Conservation (phyloP, 2,329 filamentous ascomycete species). For the Botrytis galanthina region DNA sequence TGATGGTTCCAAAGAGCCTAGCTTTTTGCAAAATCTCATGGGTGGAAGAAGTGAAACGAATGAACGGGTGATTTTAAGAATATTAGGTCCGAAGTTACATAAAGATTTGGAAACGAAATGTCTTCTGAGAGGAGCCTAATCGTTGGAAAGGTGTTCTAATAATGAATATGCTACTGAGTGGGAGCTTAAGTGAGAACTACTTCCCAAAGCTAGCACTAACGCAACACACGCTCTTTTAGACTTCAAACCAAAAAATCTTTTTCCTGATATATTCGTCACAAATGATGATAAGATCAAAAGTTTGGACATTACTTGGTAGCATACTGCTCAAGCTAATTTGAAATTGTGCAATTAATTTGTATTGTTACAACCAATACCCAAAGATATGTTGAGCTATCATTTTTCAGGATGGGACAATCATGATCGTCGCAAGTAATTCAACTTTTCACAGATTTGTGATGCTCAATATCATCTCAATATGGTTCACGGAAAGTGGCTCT, state of each 20-base stretch:
- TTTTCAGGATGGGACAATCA: too few relatives aligned
- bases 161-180: too few relatives aligned
- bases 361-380: neutral
- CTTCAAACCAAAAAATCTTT: too few relatives aligned
- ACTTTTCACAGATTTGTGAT: neutral
- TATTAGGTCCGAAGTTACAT: neutral
- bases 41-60: neutral
- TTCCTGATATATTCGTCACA: too few relatives aligned
- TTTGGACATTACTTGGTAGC: too few relatives aligned
- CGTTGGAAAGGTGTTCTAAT: too few relatives aligned
- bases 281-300: too few relatives aligned
- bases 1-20: neutral
- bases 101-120: neutral
- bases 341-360: neutral
- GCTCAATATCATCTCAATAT: slow-evolving; percentile 15
- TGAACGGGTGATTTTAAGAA: neutral
- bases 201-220: neutral
- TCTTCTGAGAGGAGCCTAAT: too few relatives aligned
- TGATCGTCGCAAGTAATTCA: neutral
- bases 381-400: neutral
- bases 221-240: too few relatives aligned
- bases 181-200: too few relatives aligned
- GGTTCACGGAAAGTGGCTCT: neutral
- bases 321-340: neutral
- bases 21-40: neutral